These are phyloP conservation scores for Albugo laibachii DNA, from an alignment of 352 stramenopile genomes.

Conservation along the genomic window DNA sequence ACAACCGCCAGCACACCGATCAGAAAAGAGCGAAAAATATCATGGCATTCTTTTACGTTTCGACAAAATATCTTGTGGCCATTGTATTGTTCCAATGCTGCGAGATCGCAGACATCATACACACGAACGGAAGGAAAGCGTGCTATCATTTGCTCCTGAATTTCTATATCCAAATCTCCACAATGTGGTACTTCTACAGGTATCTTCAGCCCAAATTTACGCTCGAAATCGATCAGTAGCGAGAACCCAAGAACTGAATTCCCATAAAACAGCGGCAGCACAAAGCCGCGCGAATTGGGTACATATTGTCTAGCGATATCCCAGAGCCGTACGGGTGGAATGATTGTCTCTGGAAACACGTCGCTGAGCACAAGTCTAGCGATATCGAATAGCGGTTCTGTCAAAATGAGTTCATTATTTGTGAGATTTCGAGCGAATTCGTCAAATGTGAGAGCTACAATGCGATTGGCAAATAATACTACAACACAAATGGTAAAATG, in stretches of 20 bases:
- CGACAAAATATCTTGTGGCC: conserved; percentile 30
- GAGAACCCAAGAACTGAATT: conserved; percentile 37
- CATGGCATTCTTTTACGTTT: conserved; percentile 17
- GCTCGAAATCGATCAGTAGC: conserved; percentile 27
- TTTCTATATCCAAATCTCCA: conserved; percentile 24
- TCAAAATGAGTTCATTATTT: too few relatives aligned
- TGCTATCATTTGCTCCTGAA: conserved; percentile 8
- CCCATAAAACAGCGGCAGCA: conserved; percentile 42
- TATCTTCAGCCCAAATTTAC: conserved; percentile 24
- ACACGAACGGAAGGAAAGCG: conserved; percentile 25
- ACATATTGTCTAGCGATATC: conserved; percentile 12
- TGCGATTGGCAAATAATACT: too few relatives aligned
- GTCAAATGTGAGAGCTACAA: too few relatives aligned
- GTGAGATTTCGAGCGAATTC: too few relatives aligned
- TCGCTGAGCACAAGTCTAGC: too few relatives aligned
- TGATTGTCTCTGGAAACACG: too few relatives aligned
- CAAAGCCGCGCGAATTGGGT: conserved; percentile 19
- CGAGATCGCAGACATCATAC: conserved; percentile 39
- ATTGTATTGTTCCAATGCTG: conserved; percentile 10
- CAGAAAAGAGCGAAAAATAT: conserved; percentile 27
- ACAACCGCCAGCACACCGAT: conserved; percentile 46
- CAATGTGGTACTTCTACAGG: conserved; percentile 52
- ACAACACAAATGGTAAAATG: too few relatives aligned
- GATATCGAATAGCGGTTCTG: too few relatives aligned
- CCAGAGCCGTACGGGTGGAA: too few relatives aligned